Percentiles rank a stretch among this genome's conserved stretches.
Conservation (phyloP, 306 rosid species). For the Trifolium fragiferum region DNA sequence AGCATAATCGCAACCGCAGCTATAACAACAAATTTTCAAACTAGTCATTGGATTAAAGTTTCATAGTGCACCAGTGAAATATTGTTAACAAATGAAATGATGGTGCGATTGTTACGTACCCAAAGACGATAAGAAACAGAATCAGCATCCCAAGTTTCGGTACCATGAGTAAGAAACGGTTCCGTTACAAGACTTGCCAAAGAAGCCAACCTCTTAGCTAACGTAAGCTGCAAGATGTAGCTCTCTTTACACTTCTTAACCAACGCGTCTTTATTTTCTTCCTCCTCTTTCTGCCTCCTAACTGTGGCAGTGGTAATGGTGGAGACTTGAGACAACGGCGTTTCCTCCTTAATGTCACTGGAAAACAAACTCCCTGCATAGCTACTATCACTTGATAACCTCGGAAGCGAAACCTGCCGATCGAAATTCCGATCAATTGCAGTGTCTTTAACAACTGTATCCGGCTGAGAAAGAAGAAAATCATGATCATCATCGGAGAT, state of each 20-base stretch:
- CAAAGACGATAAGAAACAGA: constrained; percentile 91
- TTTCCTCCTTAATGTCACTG: constrained; percentile 59
- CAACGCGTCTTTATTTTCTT: constrained; percentile 39
- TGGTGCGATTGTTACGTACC: constrained; percentile 49
- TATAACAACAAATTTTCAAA: no score
- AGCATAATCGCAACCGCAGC: no score
- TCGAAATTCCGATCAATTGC: constrained; percentile 64
- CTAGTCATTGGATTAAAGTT: no score
- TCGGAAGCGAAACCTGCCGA: constrained; percentile 67
- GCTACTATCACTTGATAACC: constrained; percentile 82
- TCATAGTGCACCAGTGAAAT: not conserved
- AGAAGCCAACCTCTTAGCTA: constrained; percentile 68
- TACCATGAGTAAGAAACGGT: constrained; percentile 55
- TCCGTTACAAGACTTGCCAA: constrained; percentile 68
- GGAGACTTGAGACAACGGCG: constrained; percentile 48
- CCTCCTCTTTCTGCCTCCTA: constrained; percentile 45
- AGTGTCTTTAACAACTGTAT: constrained; percentile 46
- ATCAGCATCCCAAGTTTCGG: constrained; percentile 66
- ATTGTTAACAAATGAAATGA: not conserved
- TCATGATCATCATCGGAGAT: constrained; percentile 55
- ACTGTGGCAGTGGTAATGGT: constrained; percentile 24
- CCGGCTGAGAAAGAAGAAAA: constrained; percentile 51
- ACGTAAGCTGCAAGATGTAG: constrained; percentile 61
- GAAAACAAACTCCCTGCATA: constrained; percentile 87
- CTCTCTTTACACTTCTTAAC: constrained; percentile 61